Evolutionary conservation across 495 filamentous ascomycete genomes (phyloP).

Genomic region (Penicillium paxilli): DNA sequence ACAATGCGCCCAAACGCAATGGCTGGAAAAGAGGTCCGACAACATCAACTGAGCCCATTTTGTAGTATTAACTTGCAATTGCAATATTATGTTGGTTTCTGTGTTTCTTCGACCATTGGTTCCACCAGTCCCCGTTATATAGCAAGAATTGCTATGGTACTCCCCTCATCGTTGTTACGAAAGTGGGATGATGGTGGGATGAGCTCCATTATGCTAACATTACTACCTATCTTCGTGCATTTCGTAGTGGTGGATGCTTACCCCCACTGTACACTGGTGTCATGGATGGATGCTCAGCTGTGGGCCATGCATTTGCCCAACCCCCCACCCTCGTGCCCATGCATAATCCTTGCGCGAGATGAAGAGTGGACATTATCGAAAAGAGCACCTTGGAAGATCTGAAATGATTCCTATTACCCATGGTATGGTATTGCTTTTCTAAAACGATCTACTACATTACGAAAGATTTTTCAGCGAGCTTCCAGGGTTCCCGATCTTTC

Average conservation of each 20-base stretch:
- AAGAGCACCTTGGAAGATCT: too few species aligned
- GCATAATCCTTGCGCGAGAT: neutral
- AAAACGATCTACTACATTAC: too few species aligned
- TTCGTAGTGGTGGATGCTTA: neutral
- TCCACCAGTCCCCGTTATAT: conserved; percentile 7
- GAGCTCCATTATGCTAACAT: neutral
- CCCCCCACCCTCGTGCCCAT: conserved; percentile 4
- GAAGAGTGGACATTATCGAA: neutral
- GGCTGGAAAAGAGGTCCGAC: conserved; percentile 52
- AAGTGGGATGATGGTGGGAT: conserved; percentile 22
- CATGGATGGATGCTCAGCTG: neutral
- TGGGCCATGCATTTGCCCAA: neutral
- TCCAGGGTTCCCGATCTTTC: too few species aligned
- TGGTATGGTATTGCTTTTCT: too few species aligned
- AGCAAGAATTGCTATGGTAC: neutral
- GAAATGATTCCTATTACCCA: too few species aligned
- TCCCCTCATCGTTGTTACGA: conserved; percentile 6
- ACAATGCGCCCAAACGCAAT: conserved; percentile 44
- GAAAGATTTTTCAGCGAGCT: too few species aligned
- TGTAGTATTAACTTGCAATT: conserved; percentile 9
- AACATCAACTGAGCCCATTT: conserved; percentile 29
- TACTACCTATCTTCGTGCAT: neutral
- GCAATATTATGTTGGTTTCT: neutral
- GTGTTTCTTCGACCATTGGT: neutral
- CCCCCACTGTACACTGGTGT: conserved; percentile 20